Conservation (phyloP, 1,284 basidiomycete species). For the Moesziomyces sp. region DNA sequence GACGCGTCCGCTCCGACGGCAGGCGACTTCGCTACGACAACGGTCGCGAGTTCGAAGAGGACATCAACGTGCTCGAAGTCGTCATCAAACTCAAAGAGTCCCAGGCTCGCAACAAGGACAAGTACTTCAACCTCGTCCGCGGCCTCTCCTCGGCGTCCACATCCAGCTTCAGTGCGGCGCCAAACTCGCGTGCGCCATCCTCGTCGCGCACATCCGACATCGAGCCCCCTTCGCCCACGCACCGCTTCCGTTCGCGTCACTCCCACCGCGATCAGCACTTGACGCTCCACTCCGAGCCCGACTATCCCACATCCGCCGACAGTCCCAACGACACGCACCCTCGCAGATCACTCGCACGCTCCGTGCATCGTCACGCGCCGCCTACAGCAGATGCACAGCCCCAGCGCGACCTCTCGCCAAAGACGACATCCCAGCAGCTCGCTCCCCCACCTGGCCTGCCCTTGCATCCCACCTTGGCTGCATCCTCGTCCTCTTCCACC, state of each 20-base stretch:
- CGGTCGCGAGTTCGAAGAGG: slow-evolving; percentile 51
- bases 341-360: slow-evolving; percentile 23
- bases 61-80: slow-evolving; percentile 60
- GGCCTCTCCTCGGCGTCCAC: slow-evolving; percentile 35
- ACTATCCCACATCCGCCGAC: slow-evolving; percentile 29
- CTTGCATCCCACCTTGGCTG: background rate
- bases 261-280: slow-evolving; percentile 18
- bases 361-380: slow-evolving; percentile 11
- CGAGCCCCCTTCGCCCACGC: slow-evolving; percentile 15
- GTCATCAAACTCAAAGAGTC: slow-evolving; percentile 63
- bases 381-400: background rate
- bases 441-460: slow-evolving; percentile 19
- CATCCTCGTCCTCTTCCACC: slow-evolving; percentile 19
- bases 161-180: slow-evolving; percentile 22
- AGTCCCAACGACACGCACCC: slow-evolving; percentile 24
- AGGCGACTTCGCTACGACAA: slow-evolving; percentile 51
- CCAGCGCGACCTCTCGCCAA: slow-evolving; percentile 26
- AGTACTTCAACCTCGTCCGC: slow-evolving; percentile 54
- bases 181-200: background rate
- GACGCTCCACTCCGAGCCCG: slow-evolving; percentile 39
- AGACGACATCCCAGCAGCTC: slow-evolving; percentile 12
- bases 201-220: slow-evolving; percentile 6
- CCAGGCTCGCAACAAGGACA: slow-evolving; percentile 54
- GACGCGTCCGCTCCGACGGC: slow-evolving; percentile 57
- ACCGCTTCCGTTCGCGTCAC: slow-evolving; percentile 23